phyloP scores from a whole-genome alignment of 2,329 filamentous ascomycete species.

The Akanthomyces lecanii region DNA sequence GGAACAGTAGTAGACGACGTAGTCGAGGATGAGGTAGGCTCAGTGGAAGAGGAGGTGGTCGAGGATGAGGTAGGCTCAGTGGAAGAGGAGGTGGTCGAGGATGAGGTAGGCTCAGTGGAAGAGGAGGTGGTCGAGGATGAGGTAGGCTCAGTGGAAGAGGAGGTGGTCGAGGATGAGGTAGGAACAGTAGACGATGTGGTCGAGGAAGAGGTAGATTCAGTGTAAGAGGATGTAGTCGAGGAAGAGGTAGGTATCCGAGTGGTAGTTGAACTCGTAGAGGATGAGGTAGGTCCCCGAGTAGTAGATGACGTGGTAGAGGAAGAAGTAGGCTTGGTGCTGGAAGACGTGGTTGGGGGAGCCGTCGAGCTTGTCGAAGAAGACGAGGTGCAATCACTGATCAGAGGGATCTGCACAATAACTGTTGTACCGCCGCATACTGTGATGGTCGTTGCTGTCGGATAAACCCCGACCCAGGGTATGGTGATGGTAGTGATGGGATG shows the following conservation, averaged over 20 bases:
- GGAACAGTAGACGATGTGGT: background rate
- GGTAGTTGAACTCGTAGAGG: background rate
- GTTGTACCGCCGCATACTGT: conserved; percentile 2
- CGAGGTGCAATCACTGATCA: background rate
- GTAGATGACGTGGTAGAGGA: background rate
- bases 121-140: background rate
- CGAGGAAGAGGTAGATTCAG: background rate
- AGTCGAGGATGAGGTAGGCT: too few relatives aligned
- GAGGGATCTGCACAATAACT: conserved; percentile 4
- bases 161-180: too few relatives aligned
- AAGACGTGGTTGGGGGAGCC: background rate
- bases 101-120: too few relatives aligned
- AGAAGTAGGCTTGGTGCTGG: background rate
- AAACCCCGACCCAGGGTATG: conserved; percentile 1
- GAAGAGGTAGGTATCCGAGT: background rate
- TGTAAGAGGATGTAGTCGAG: background rate
- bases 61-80: background rate
- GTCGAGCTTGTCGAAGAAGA: background rate
- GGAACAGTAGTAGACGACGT: background rate
- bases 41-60: background rate
- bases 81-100: too few relatives aligned
- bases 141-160: background rate
- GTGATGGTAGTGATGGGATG: background rate
- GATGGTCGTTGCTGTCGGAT: conserved; percentile 2
- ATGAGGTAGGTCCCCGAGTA: background rate